Base-by-base conservation (phyloP, 768 basidiomycete genomes). In the Lactarius vividus region DNA sequence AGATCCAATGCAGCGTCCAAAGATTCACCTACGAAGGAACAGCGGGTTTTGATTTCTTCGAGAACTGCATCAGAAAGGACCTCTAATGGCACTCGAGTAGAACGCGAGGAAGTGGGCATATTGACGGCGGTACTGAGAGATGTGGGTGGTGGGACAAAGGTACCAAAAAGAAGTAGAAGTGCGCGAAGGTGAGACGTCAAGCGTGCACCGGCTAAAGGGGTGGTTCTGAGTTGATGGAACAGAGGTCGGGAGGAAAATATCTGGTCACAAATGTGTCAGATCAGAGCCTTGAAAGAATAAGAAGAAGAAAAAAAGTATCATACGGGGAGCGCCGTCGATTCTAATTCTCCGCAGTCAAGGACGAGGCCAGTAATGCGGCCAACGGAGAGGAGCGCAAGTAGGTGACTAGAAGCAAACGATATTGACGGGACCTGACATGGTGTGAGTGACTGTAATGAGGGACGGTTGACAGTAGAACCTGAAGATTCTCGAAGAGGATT, bases 311-410 rank as follows among this genome's bases (percentile, higher is more conserved):
- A 77, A 52, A 52, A 3, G n/a, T 4, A 15, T 26, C 91, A 61
- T 71, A 96, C 96, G 0, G 97, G 95, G 26, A 98, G 81, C 5
- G 87, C 86, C 4, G 88, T 89, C 0, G 94, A 92, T 75, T 98
- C 97, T 4, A 96, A 82, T 74, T 96, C 88, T 1, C 97, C 97
- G 69, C 88, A 89, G 73, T 99, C 97, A 2, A 98, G 78, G 1
- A 98, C 96, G 16, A 99, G 84, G 7, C 96, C 97, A 1, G 95
- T 96, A 70, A 95, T 90, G 65, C 92, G 82, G 13, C 97, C 97
- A 8, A 88, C 86, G 2, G 94, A 88, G 66, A 97, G 81, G 16
- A 98, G 79, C 4, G 94, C 85, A 20, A 98, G 84, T 0, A 98
- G 78, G 71, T 93, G 93, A 63, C 92, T 89, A 18, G 92, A 89